Evolutionary conservation across 108 stramenopile species (phyloP), one percentile per base, ranked within the genome.

Genomic region (Conticribra guillardii): DNA sequence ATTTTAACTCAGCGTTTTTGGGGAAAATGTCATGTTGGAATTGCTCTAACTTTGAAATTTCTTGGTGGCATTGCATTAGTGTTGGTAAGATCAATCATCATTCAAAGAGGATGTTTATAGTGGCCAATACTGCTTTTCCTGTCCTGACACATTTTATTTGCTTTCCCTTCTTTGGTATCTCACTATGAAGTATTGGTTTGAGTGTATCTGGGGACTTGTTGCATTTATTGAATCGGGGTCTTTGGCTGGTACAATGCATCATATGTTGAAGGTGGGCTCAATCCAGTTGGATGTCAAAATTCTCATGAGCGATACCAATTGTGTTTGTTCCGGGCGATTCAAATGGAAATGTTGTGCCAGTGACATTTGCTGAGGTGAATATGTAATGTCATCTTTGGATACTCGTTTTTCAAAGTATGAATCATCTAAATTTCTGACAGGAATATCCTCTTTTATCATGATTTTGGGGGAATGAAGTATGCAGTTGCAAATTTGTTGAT

Each of bases 251-350:
- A 64, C 21, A 54, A 68, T 31, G 14, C 29, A 11, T 51, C 50
- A 1, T 27, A 55, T 3, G 48, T 52, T 23, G 60, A 57, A n/a
- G 69, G 72, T 7, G 73, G 75, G 7, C 34, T 77, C 0, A 68
- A 83, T 33, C 82, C 82, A 3, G 62, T 75, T 37, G 82, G 82
- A 16, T 74, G 54, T 30, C 0, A 55, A 3, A 49, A 77, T 18
- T 28, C 30, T 7, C 32, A 68, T 23, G 54, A 69, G 51, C 66
- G 82, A 23, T 83, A 83, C 56, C 60, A 54, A 17, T 54, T 83
- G n/a, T 78, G 67, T 31, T 76, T 83, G 37, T 83, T 83, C 37
- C 79, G 82, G 82, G 54, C 71, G 16, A 55, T 83, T n/a, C 82
- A 83, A 52, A 83, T 68, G 77, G 82, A 5, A 83, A 75, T 30